Percentiles rank a stretch among this genome's conserved stretches.
Conservation (phyloP, 495 filamentous ascomycete genomes). For the Apodospora peruviana region DNA sequence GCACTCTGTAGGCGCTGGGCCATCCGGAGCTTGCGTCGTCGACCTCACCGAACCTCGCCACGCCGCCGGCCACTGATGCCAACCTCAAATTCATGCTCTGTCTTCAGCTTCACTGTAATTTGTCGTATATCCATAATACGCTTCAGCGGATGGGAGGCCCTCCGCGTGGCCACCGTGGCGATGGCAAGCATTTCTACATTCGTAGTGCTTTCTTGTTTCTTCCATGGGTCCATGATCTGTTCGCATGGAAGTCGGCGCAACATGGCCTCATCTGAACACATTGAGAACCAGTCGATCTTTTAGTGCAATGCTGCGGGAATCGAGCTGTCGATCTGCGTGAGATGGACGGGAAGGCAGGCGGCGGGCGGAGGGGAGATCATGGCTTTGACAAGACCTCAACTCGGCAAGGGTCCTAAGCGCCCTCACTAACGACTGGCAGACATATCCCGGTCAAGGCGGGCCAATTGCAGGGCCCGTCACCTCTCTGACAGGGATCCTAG, state of each 20-base stretch:
- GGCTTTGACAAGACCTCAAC: conserved; percentile 6
- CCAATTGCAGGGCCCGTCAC: conserved; percentile 31
- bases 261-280: too few species aligned
- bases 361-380: not conserved
- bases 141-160: not conserved
- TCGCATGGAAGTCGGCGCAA: too few species aligned
- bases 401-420: conserved; percentile 22
- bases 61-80: not conserved
- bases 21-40: not conserved
- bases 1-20: not conserved
- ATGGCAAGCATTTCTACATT: too few species aligned
- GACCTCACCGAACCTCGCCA: not conserved
- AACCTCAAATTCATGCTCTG: too few species aligned
- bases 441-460: conserved; percentile 15
- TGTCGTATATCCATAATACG: too few species aligned
- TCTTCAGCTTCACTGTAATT: too few species aligned
- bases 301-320: not conserved
- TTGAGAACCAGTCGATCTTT: too few species aligned
- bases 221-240: not conserved
- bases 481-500: conserved; percentile 18
- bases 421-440: conserved; percentile 23
- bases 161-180: not conserved
- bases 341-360: conserved; percentile 2
- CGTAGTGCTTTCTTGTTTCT: too few species aligned
- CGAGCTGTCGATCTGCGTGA: conserved; percentile 2